A percentile compares a stretch with the other conserved stretches of the same genome.
Evolutionary conservation across 257 asterid genomes (phyloP).

Genomic region (Ocimum tenuiflorum): DNA sequence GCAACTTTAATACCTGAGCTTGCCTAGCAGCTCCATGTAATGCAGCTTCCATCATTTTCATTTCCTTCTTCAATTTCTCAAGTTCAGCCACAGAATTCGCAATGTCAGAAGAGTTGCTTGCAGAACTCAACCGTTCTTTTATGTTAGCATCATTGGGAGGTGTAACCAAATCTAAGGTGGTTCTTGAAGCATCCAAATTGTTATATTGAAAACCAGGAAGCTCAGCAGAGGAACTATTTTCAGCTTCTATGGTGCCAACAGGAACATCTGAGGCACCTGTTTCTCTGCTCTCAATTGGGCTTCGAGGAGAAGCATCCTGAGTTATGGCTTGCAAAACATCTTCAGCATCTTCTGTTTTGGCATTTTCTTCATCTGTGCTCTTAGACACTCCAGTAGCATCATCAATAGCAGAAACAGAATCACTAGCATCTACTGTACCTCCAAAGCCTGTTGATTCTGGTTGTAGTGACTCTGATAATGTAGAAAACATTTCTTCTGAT

Average conservation of each 20-base stretch:
- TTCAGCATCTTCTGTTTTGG: constrained; percentile 29
- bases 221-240: constrained; percentile 34
- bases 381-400: constrained; percentile 29
- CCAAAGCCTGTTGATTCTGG: constrained; percentile 33
- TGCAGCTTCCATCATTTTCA: constrained; percentile 92
- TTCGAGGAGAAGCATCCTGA: constrained; percentile 30
- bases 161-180: constrained; percentile 29
- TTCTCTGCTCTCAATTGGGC: constrained; percentile 34
- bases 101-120: constrained; percentile 35
- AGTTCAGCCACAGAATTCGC: constrained; percentile 46
- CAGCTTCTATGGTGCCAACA: constrained; percentile 31
- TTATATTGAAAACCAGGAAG: constrained; percentile 30
- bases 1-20: constrained; percentile 65
- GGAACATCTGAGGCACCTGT: constrained; percentile 39
- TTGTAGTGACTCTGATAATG: constrained; percentile 24
- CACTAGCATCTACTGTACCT: constrained; percentile 28
- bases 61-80: constrained; percentile 77
- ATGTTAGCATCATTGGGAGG: constrained; percentile 34
- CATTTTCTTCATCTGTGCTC: constrained; percentile 30
- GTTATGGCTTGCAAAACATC: constrained; percentile 37
- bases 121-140: constrained; percentile 35
- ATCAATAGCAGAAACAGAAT: constrained; percentile 25
- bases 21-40: constrained; percentile 96
- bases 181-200: constrained; percentile 29
- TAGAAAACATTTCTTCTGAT: constrained; percentile 32